Evolutionary conservation across 257 asterid genomes (phyloP).

Genomic region (Lantana camara): DNA sequence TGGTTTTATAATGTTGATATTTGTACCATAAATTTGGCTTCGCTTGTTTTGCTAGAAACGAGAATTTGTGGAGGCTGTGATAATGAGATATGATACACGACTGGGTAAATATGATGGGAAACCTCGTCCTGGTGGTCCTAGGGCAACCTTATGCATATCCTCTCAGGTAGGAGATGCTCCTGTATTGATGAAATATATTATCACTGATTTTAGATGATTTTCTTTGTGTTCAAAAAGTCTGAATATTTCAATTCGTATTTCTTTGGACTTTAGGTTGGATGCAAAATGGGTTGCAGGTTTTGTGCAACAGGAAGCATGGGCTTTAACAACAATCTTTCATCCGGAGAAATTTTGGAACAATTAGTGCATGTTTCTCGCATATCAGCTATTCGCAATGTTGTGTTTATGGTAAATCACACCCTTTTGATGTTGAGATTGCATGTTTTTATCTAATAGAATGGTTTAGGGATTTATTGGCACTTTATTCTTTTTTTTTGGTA

Average conservation of each 20-base stretch:
- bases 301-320: constrained; percentile 99
- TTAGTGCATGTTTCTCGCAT: constrained; percentile 88
- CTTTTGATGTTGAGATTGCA: too few relatives aligned
- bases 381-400: constrained; percentile 83
- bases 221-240: neutral
- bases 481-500: too few relatives aligned
- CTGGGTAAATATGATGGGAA: constrained; percentile 80
- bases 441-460: constrained; percentile 14
- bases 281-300: constrained; percentile 98
- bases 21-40: neutral
- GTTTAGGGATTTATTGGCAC: constrained; percentile 9
- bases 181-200: neutral
- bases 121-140: constrained; percentile 92
- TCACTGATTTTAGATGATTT: constrained; percentile 1
- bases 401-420: constrained; percentile 98
- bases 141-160: constrained; percentile 93
- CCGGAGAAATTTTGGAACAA: constrained; percentile 93
- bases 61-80: constrained; percentile 89
- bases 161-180: constrained; percentile 67
- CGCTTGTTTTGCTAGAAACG: constrained; percentile 60
- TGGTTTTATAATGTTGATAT: neutral
- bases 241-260: neutral
- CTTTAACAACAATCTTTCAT: constrained; percentile 78
- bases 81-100: constrained; percentile 90
- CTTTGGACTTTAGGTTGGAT: constrained; percentile 70